Evolutionary conservation across 768 basidiomycete species (phyloP).

Genomic region (Strobilomyces dryophilus): DNA sequence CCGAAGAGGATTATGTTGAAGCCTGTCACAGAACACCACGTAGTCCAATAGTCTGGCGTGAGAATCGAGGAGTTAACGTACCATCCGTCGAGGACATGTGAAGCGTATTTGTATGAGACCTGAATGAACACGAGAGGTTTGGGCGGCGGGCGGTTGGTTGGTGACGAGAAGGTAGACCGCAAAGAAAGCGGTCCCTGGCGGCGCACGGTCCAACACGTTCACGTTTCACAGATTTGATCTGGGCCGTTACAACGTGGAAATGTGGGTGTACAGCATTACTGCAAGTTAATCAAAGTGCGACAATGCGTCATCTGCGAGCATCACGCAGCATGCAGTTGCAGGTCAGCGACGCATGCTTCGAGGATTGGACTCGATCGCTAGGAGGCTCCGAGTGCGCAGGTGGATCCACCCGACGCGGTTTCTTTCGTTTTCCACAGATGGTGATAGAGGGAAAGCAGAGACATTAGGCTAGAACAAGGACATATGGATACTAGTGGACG

Average conservation of each 20-base stretch:
- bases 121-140: background rate
- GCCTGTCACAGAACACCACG: background rate
- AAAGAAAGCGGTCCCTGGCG: conserved; percentile 2
- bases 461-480: no score
- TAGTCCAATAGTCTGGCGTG: background rate
- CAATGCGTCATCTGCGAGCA: conserved; percentile 11
- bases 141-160: background rate
- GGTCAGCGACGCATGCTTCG: background rate
- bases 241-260: conserved; percentile 11
- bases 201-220: background rate
- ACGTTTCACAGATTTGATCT: conserved; percentile 4
- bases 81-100: conserved; percentile 20
- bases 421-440: background rate
- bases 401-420: background rate
- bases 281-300: background rate
- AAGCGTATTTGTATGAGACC: conserved; percentile 6
- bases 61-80: conserved; percentile 5
- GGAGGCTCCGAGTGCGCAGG: background rate
- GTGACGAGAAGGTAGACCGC: conserved; percentile 2
- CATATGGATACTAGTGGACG: background rate
- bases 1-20: conserved; percentile 31
- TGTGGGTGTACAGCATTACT: conserved; percentile 17
- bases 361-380: background rate
- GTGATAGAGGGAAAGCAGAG: background rate
- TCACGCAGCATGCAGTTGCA: conserved; percentile 12